phyloP scores from a whole-genome alignment of 176 grass and related monocot genomes.

The Hsuehochloa calcarea region DNA sequence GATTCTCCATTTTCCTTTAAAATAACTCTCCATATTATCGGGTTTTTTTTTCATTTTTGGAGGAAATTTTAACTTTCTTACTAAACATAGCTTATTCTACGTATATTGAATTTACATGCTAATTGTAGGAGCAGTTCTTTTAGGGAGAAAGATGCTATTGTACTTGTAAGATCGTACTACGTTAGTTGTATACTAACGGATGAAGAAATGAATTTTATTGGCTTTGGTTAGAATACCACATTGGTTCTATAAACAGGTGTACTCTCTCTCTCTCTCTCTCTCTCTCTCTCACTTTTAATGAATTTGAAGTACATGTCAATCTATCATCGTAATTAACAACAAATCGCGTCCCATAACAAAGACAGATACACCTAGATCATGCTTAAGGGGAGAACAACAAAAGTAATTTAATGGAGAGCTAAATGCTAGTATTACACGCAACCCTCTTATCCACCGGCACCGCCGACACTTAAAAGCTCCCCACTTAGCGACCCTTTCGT shows the following conservation, averaged over 20 bases:
- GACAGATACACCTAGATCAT: neutral
- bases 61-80: neutral
- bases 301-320: neutral
- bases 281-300: neutral
- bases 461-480: constrained; percentile 48
- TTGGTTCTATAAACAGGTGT: too few relatives aligned
- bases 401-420: constrained; percentile 17
- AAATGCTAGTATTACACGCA: constrained; percentile 14
- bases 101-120: too few relatives aligned
- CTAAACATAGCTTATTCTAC: neutral
- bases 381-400: neutral
- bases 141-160: neutral
- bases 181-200: too few relatives aligned
- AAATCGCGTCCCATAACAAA: neutral
- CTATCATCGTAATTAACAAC: neutral
- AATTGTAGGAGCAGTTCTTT: too few relatives aligned
- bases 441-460: constrained; percentile 33
- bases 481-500: neutral
- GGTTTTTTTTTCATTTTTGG: neutral
- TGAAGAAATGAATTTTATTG: too few relatives aligned
- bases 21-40: neutral
- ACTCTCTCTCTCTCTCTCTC: neutral
- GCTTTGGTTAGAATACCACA: too few relatives aligned
- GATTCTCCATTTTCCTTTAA: neutral
- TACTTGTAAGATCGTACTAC: neutral